Evolutionary conservation across 2,329 filamentous ascomycete species (phyloP), one percentile per base, ranked within the genome.

Genomic region (Aspergillus viridinutans): DNA sequence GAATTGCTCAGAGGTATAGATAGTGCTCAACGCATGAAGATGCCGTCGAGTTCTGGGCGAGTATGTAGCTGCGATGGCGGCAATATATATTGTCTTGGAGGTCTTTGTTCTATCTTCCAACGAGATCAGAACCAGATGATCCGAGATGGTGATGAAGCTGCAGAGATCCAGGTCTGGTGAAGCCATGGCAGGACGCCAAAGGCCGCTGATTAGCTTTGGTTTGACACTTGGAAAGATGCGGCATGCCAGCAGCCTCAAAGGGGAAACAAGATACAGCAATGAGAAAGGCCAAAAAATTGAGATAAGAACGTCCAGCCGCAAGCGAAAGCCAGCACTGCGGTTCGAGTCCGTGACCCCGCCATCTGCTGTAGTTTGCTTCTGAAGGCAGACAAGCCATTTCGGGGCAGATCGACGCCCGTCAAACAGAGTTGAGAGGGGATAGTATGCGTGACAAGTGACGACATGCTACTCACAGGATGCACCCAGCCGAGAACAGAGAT

Each of bases 131-230:
- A 23, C 38, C n/a, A 17, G 40, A 17, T 21, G 49, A 26, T 51
- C 32, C 28, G 48, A 32, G 29, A 26, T 40, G 17, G 48, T 45
- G 20, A 29, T n/a, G 25, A 23, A 32, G 52, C 54, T 61, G 60
- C 58, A 62, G 42, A 29, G 25, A 26, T 55, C 54, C 56, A 47
- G 29, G 54, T 54, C 52, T 56, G 50, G 4, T 35, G 53, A 14
- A 56, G 53, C 28, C 29, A 42, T 54, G 42, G 50, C 45, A 52
- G 25, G 51, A 45, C 52, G 50, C 52, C 51, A 50, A 54, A 40
- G 42, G 42, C 28, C 28, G 32, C 28, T 28, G 45, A 25, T 61
- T 53, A 61, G 61, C 53, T 50, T 45, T 26, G 23, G 38, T 54
- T 55, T 49, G 45, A 53, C 42, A 43, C 49, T 55, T 55, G 29